Evolutionary conservation across 768 basidiomycete species (phyloP), one percentile per base, ranked within the genome.

Genomic region (Boletellus emodensis): DNA sequence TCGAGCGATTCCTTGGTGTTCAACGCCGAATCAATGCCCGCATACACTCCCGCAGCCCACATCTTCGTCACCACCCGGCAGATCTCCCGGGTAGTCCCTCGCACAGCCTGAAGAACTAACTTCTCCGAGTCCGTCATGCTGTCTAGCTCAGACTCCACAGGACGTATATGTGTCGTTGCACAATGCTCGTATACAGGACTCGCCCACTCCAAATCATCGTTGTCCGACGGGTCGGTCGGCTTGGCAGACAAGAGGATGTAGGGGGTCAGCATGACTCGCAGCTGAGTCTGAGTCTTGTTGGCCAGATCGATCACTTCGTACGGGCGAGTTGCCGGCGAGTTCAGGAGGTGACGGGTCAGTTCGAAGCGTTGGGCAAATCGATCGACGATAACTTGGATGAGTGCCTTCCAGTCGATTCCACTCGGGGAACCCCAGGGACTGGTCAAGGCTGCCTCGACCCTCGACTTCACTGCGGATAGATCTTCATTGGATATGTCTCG

Each of bases 341-440:
- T 44, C 20, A 44, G 32, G 6, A 33, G 17, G 20, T 33, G 9
- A 6, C 6, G 32, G 13, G 33, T 20, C 12, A 44, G 14, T 20
- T 44, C 33, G 9, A 44, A 15, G 8, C 43, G 33, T 34, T 20
- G 20, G 12, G 33, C 18, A 5, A 44, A 44, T 34, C 33, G 43
- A 10, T 34, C 33, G 3, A 44, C 33, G 14, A 15, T 44, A 17
- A 44, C 33, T 18, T 44, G 43, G 9, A 44, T 34, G 32, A 71
- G 47, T 2, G 64, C 55, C 28, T 33, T 44, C 71, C 70, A 71
- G 51, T 71, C 70, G 12, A 70, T 45, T 4, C 65, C 67, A 37
- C 69, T 74, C 1, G 49, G 48, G 10, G 37, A 46, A 3, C 11
- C 17, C 2, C 17, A 39, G 18, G 54, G 40, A 15, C 41, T 24